Conservation (phyloP, 208 protist species). For the Angomonas ambiguus region DNA sequence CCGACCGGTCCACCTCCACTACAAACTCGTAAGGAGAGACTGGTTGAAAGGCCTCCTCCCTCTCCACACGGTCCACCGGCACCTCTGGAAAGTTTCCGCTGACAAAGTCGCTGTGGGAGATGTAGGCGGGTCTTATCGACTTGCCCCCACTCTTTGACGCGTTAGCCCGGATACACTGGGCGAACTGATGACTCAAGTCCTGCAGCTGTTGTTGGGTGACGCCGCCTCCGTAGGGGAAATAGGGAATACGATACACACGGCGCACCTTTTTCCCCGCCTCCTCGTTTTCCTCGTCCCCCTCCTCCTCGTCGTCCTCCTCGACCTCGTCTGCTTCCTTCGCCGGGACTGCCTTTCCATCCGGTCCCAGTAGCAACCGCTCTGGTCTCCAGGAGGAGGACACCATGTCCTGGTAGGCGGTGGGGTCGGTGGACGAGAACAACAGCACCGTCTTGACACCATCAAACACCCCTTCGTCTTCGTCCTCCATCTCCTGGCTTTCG, state of each 20-base stretch:
- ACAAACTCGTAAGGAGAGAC: conserved; percentile 84
- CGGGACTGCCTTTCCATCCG: conserved; percentile 20
- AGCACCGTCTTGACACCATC: conserved; percentile 74
- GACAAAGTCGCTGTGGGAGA: conserved; percentile 44
- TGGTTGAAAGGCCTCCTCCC: conserved; percentile 37
- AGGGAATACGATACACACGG: conserved; percentile 66
- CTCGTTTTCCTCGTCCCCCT: conserved; percentile 9
- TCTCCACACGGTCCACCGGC: conserved; percentile 21
- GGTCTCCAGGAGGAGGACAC: conserved; percentile 67
- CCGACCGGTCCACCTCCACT: conserved; percentile 68
- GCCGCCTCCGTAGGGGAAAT: conserved; percentile 84
- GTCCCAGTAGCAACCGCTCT: conserved; percentile 48
- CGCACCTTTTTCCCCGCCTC: not conserved
- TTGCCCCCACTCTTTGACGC: conserved; percentile 11
- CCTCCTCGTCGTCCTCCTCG: conserved; percentile 28
- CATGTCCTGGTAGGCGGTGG: conserved; percentile 51
- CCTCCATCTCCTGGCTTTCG: conserved; percentile 23
- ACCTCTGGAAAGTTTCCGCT: conserved; percentile 39
- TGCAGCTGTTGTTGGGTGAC: conserved; percentile 60
- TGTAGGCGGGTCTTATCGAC: conserved; percentile 30
- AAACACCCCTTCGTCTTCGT: conserved; percentile 59
- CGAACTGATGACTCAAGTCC: conserved; percentile 48
- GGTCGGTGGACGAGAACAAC: conserved; percentile 72
- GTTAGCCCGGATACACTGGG: conserved; percentile 31
- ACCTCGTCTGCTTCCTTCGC: conserved; percentile 21